Evolutionary conservation across 345 rosid species (phyloP), one percentile per base, ranked within the genome.

Genomic region (Salix udensis): DNA sequence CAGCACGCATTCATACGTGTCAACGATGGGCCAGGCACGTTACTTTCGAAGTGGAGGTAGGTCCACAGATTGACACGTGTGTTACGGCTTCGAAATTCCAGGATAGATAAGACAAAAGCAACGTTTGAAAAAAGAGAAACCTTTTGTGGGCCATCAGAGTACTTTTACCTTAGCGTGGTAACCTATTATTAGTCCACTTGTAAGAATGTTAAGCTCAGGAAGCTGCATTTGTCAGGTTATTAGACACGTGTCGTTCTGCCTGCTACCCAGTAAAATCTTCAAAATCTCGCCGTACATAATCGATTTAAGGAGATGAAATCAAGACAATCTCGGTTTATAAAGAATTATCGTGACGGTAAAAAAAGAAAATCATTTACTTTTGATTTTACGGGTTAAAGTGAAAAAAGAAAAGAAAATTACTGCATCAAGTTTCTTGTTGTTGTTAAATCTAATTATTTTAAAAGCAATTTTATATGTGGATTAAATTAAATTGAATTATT

Each of bases 201-300:
- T 67, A 62, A 21, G 5, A 34, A 2, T 23, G 10, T 31, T 14
- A 2, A 52, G 18, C 16, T 7, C 4, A 9, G 15, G 74, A 82
- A 71, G 40, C 71, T 64, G 40, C 78, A 75, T 75, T 65, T 73
- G 48, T 77, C 67, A 10, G 48, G 24, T 19, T 14, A 5, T 0
- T 0, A 2, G 71, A 77, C 82, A 79, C 85, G 88, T 86, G 82
- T 50, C 40, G 26, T 39, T 4, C 6, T 23, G 13, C 30, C 19
- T 7, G 34, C 21, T 9, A 24, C 74, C 65, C 69, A 2, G 0
- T 8, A 9, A 4, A 65, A 34, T 67, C 16, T 68, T 48, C 60
- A n/a, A 50, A 13, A 44, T 37, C 23, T 36, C 68, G 48, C 76
- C 46, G 61, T 46, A 40, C 48, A 58, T 44, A 68, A 26, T 23